A percentile compares a stretch with the other conserved stretches of the same genome.
Evolutionary conservation across 257 asterid species (phyloP).

Genomic region (Petunia axillaris): DNA sequence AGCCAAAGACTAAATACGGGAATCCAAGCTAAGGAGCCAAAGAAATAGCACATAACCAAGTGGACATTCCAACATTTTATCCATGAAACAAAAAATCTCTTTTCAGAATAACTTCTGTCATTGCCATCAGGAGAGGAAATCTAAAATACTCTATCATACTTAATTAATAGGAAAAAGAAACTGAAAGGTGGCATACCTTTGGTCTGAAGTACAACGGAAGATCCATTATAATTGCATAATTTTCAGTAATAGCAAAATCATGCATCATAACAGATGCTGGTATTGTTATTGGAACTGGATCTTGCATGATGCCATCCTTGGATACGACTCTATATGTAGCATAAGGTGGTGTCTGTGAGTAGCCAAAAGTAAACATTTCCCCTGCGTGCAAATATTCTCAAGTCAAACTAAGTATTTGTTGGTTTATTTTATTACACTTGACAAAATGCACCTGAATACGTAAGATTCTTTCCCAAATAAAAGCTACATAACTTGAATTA

Average conservation of each 20-base stretch:
- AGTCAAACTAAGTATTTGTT: neutral
- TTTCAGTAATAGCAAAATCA: slow-evolving; percentile 98
- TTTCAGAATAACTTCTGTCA: neutral
- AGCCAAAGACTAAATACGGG: neutral
- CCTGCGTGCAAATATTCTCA: neutral
- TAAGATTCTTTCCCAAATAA: slow-evolving; percentile 15
- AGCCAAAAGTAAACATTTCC: neutral
- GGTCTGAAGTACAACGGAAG: slow-evolving; percentile 85
- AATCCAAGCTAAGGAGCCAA: neutral
- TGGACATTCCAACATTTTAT: neutral
- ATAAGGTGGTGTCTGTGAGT: slow-evolving; percentile 68
- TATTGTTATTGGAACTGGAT: slow-evolving; percentile 93
- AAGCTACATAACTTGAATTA: neutral
- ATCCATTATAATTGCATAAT: slow-evolving; percentile 92
- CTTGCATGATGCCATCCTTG: slow-evolving; percentile 86
- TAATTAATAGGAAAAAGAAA: neutral
- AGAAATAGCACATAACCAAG: neutral
- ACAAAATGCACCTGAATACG: neutral
- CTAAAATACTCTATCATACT: neutral
- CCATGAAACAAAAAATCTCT: neutral
- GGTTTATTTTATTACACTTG: neutral
- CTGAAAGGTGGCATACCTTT: slow-evolving; percentile 52
- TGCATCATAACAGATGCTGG: slow-evolving; percentile 91
- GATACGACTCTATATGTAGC: slow-evolving; percentile 90
- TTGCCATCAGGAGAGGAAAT: neutral